phyloP scores from a whole-genome alignment of 192 early-diverging fungal species.

The Kickxella alabastrina region DNA sequence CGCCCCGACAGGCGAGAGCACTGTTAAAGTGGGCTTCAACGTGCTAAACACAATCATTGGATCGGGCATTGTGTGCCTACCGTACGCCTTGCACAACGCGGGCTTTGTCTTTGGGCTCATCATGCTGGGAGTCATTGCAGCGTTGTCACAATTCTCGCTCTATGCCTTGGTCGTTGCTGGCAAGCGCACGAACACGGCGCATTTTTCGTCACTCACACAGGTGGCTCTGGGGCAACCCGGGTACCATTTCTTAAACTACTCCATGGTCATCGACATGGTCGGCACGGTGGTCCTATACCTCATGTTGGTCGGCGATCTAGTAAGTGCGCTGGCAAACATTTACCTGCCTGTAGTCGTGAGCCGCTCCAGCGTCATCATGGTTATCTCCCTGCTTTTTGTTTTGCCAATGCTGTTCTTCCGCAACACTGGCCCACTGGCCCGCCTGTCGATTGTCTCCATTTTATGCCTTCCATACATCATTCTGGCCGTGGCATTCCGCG shows the following conservation, averaged over 20 bases:
- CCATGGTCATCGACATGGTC: slow-evolving; percentile 57
- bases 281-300: slow-evolving; percentile 47
- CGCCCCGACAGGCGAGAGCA: slow-evolving; percentile 8
- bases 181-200: slow-evolving; percentile 50
- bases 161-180: slow-evolving; percentile 56
- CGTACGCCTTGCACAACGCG: slow-evolving; percentile 58
- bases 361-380: slow-evolving; percentile 8
- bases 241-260: slow-evolving; percentile 54
- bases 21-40: slow-evolving; percentile 46
- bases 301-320: slow-evolving; percentile 32
- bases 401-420: slow-evolving; percentile 57
- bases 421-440: slow-evolving; percentile 59
- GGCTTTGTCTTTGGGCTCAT: slow-evolving; percentile 56
- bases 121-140: slow-evolving; percentile 51
- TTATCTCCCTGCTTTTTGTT: slow-evolving; percentile 26
- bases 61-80: slow-evolving; percentile 60
- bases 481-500: slow-evolving; percentile 53
- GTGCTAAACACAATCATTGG: slow-evolving; percentile 66
- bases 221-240: slow-evolving; percentile 54
- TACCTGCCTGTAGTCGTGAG: slow-evolving; percentile 16
- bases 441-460: slow-evolving; percentile 54
- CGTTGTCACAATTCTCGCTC: slow-evolving; percentile 54
- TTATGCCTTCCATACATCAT: slow-evolving; percentile 60
- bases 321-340: slow-evolving; percentile 8
- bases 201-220: slow-evolving; percentile 54